Percentiles rank a stretch among this genome's conserved stretches.
phyloP scores from a whole-genome alignment of 768 basidiomycete genomes.

The Suillus ampliporus region DNA sequence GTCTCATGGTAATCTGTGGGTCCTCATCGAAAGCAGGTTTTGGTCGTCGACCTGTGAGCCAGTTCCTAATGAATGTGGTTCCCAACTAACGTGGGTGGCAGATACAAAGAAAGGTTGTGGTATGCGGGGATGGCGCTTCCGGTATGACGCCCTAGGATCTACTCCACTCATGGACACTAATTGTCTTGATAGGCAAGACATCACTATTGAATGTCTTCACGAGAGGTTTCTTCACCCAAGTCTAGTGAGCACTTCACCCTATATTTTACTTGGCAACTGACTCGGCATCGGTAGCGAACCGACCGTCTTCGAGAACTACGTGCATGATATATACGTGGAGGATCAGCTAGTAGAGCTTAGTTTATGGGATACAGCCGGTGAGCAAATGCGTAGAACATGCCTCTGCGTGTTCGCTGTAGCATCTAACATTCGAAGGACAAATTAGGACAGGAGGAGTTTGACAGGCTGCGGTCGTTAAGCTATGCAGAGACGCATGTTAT shows the following conservation, averaged over 20 bases:
- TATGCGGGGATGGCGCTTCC: conserved; percentile 97
- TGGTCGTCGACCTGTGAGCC: conserved; percentile 45
- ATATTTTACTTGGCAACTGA: conserved; percentile 5
- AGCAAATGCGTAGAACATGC: conserved; percentile 12
- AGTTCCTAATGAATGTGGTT: conserved; percentile 11
- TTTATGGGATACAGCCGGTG: conserved; percentile 98
- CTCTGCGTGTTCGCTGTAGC: conserved; percentile 20
- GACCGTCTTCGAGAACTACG: conserved; percentile 97
- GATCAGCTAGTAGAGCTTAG: conserved; percentile 89
- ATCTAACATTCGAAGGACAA: conserved; percentile 39
- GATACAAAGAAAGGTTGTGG: conserved; percentile 73
- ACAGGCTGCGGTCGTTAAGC: conserved; percentile 88
- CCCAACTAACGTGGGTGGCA: conserved; percentile 26
- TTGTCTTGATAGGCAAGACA: conserved; percentile 63
- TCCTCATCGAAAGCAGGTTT: conserved; percentile 59
- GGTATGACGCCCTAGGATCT: conserved; percentile 53
- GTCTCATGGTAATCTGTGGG: conserved; percentile 62
- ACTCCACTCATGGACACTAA: background rate
- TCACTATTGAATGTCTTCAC: conserved; percentile 89
- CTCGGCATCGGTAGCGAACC: conserved; percentile 64
- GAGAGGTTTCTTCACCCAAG: conserved; percentile 91
- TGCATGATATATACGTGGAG: conserved; percentile 87
- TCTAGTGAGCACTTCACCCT: conserved; percentile 65
- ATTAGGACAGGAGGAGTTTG: conserved; percentile 94
- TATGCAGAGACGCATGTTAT: conserved; percentile 97